Percentiles rank a stretch among this genome's conserved stretches.
These are phyloP conservation scores for Pterula multifida DNA, from an alignment of 1,284 basidiomycete species.

Conservation along the genomic window DNA sequence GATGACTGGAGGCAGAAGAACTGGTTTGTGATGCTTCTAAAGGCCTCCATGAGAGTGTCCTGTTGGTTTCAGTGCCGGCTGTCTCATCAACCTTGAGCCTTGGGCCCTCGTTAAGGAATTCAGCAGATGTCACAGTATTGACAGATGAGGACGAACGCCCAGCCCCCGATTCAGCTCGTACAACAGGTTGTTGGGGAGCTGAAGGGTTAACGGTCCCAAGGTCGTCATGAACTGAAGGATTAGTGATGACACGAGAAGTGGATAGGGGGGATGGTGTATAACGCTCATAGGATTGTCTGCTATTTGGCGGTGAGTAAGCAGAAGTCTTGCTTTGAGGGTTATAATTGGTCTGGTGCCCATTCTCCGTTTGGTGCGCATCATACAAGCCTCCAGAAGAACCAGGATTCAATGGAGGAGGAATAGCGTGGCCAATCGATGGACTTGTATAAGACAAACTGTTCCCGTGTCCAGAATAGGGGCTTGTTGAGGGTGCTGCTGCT, in stretches of 20 bases:
- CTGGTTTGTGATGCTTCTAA: background rate
- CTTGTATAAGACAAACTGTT: slow-evolving; percentile 7
- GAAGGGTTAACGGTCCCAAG: too few relatives aligned
- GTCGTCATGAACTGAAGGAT: too few relatives aligned
- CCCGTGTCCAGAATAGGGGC: slow-evolving; percentile 6
- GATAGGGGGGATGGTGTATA: background rate
- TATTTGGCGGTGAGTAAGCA: background rate
- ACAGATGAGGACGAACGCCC: too few relatives aligned
- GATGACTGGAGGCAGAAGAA: background rate
- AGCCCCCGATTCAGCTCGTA: too few relatives aligned
- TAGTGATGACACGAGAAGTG: background rate
- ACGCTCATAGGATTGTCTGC: background rate
- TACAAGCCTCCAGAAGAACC: background rate
- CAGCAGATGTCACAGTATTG: too few relatives aligned
- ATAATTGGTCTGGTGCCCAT: background rate
- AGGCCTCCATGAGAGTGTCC: background rate
- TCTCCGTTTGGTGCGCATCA: background rate
- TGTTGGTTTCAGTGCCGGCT: background rate
- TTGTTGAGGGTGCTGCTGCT: slow-evolving; percentile 6
- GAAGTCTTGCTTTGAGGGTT: background rate
- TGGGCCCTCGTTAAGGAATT: too few relatives aligned
- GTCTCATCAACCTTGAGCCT: too few relatives aligned
- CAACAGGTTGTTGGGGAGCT: too few relatives aligned
- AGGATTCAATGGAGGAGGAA: slow-evolving; percentile 3
- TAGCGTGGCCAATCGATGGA: slow-evolving; percentile 6